A percentile compares a stretch with the other conserved stretches of the same genome.
These are phyloP conservation scores for Viola pubescens DNA, from an alignment of 441 rosid genomes.

Conservation along the genomic window DNA sequence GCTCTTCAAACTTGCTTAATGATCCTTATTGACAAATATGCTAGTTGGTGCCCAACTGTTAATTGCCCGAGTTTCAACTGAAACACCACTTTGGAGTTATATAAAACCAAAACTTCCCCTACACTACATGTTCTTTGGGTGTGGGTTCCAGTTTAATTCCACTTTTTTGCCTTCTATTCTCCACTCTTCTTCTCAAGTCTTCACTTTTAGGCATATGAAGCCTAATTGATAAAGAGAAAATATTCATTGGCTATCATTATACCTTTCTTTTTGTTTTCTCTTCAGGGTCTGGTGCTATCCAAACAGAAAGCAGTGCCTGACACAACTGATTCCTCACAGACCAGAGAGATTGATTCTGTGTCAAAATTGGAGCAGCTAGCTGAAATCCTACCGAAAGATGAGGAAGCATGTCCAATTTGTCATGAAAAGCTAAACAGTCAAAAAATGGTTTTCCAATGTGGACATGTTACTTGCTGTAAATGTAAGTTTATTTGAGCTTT, in stretches of 20 bases:
- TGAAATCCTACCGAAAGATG: conserved; percentile 34
- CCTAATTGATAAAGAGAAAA: not conserved
- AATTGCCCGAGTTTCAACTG: too few species aligned
- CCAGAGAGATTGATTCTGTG: conserved; percentile 29
- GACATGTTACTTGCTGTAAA: conserved; percentile 87
- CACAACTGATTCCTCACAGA: conserved; percentile 34
- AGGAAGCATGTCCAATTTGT: conserved; percentile 89
- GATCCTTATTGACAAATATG: not conserved
- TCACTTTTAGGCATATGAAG: not conserved
- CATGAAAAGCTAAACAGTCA: conserved; percentile 69
- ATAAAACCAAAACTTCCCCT: too few species aligned
- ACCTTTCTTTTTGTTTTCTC: conserved; percentile 10
- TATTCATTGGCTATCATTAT: conserved; percentile 5
- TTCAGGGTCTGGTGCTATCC: conserved; percentile 72
- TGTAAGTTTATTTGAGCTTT: conserved; percentile 40
- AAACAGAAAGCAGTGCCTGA: conserved; percentile 44
- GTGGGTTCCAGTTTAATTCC: too few species aligned
- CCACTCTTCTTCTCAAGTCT: too few species aligned
- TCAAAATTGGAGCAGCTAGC: conserved; percentile 31
- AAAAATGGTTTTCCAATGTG: conserved; percentile 96
- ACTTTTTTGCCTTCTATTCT: too few species aligned
- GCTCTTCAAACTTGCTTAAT: not conserved
- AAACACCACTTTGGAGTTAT: too few species aligned
- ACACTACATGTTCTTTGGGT: too few species aligned
- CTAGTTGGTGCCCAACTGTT: not conserved